Evolutionary conservation across 208 protist species (phyloP), one percentile per base, ranked within the genome.

Genomic region (Trypanosoma platydactyli): DNA sequence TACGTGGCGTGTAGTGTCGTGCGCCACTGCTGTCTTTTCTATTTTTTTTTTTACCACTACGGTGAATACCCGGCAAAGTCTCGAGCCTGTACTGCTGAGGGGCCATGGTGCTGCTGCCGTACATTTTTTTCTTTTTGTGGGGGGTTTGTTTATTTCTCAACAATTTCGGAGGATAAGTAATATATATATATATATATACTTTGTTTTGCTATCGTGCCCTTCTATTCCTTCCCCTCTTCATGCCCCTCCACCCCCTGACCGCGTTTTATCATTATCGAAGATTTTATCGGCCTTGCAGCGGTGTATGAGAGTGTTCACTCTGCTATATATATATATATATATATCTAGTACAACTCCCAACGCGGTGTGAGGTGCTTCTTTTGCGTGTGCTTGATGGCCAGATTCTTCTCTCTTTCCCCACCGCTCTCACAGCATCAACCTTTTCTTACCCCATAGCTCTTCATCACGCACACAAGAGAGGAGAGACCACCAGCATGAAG

Each of bases 151-250:
- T 42, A 20, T 40, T 12, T 56, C 18, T 58, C 16, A 20, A 18
- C 7, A 9, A 44, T 16, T 27, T 56, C 5, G 3, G 15, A 18
- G 54, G n/a, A 35, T 60, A 44, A 44, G 45, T 24, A 35, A 35
- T 40, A 60, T 60, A 60, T 60, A 51, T 60, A 44, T 65, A 46
- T 53, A 40, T 65, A 22, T 57, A 42, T 66, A 16, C 33, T 64
- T 64, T 45, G 40, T 27, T 45, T 25, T 25, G 25, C 42, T n/a
- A 44, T 55, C 6, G 45, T 51, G 9, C 46, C 3, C 24, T 24
- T 33, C 50, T 13, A 18, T 5, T 33, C n/a, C 25, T 33, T 9
- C 9, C 33, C 33, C 33, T 54, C n/a, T 54, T 35, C 16, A 33
- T 53, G 3, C 33, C n/a, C 25, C 13, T 35, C 16, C 33, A n/a